These are phyloP conservation scores for Aristolochia contorta DNA, from an alignment of 164 flowering plant species.

Conservation along the genomic window DNA sequence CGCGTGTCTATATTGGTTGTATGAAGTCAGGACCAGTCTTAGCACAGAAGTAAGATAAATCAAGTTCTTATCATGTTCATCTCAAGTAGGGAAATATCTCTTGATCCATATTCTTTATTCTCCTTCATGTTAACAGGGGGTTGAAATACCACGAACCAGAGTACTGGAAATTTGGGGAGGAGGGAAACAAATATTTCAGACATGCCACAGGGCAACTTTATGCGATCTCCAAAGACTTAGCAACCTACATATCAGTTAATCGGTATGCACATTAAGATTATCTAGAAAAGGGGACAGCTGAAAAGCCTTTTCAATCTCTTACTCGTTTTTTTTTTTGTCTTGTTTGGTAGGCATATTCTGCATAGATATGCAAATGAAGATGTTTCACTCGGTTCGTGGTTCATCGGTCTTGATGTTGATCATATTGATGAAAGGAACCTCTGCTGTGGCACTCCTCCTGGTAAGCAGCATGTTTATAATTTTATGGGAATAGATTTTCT, in stretches of 20 bases:
- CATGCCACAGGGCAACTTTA: slow-evolving; percentile 97
- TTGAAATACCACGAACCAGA: slow-evolving; percentile 95
- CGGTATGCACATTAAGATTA: slow-evolving; percentile 23
- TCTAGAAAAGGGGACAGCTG: neutral
- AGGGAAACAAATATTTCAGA: slow-evolving; percentile 88
- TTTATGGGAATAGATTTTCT: no score
- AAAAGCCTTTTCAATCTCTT: neutral
- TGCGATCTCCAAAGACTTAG: slow-evolving; percentile 88
- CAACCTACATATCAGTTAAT: slow-evolving; percentile 80
- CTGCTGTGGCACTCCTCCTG: slow-evolving; percentile 85
- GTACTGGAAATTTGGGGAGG: slow-evolving; percentile 96
- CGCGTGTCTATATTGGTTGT: slow-evolving; percentile 90
- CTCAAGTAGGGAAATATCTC: neutral
- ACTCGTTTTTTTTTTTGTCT: neutral
- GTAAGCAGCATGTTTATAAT: slow-evolving; percentile 22
- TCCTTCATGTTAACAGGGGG: slow-evolving; percentile 34
- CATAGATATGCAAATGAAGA: slow-evolving; percentile 92
- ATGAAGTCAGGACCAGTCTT: slow-evolving; percentile 98
- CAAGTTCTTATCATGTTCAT: neutral
- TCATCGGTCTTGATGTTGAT: slow-evolving; percentile 86
- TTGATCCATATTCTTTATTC: neutral
- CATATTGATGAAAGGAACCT: slow-evolving; percentile 80
- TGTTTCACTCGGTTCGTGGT: slow-evolving; percentile 89
- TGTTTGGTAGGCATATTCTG: slow-evolving; percentile 48
- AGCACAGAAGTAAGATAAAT: slow-evolving; percentile 58